A percentile compares a stretch with the other conserved stretches of the same genome.
Conservation (phyloP, 2,329 filamentous ascomycete genomes). For the Aspergillus sp. region DNA sequence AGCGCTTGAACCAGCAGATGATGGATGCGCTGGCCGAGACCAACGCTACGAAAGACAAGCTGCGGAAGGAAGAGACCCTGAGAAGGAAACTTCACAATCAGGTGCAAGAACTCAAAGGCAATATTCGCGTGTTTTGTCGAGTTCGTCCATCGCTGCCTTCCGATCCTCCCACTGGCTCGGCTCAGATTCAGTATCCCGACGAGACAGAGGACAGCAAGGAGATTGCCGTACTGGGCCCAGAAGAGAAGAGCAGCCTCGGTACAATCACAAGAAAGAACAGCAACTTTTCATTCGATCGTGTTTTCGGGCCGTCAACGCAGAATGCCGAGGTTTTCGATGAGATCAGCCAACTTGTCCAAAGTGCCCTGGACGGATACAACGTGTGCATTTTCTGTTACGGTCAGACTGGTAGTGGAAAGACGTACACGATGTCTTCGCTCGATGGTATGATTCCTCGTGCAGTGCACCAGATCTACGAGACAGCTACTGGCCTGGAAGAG, state of each 20-base stretch:
- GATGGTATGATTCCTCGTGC: conserved; percentile 96
- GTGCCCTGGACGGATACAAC: conserved; percentile 94
- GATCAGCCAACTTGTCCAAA: conserved; percentile 95
- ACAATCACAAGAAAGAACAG: conserved; percentile 76
- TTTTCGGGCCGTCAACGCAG: conserved; percentile 75
- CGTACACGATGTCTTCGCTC: conserved; percentile 85
- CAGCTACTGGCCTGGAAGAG: conserved; percentile 76
- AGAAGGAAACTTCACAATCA: conserved; percentile 94
- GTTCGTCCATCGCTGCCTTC: conserved; percentile 72
- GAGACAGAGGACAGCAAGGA: conserved; percentile 79
- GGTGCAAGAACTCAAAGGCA: conserved; percentile 95
- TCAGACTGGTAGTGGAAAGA: conserved; percentile 96
- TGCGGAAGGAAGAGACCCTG: conserved; percentile 88
- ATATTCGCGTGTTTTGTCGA: conserved; percentile 97
- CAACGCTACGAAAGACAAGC: conserved; percentile 72
- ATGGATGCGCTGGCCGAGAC: conserved; percentile 73
- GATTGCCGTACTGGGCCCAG: conserved; percentile 78
- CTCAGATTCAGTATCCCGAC: conserved; percentile 79
- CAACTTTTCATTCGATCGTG: conserved; percentile 87
- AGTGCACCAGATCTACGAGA: conserved; percentile 90
- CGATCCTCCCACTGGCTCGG: conserved; percentile 62
- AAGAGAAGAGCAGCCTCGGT: conserved; percentile 79
- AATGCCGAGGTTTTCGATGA: conserved; percentile 92
- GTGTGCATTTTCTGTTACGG: conserved; percentile 99
- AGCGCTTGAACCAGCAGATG: conserved; percentile 75